phyloP scores from a whole-genome alignment of 495 filamentous ascomycete genomes.

The Pyrenula aspistea region DNA sequence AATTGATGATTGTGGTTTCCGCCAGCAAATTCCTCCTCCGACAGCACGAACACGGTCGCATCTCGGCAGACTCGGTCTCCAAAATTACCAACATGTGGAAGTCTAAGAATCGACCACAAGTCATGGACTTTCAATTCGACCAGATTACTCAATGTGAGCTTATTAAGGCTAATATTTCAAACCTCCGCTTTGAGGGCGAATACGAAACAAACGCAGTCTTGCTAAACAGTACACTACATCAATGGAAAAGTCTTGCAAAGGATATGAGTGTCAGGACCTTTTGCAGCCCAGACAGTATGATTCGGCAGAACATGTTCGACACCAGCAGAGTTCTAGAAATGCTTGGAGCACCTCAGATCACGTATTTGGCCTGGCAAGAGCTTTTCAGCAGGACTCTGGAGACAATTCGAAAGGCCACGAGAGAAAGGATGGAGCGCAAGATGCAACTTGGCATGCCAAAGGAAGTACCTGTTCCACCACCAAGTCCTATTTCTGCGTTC shows the following conservation, averaged over 20 bases:
- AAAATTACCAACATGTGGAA: conserved; percentile 32
- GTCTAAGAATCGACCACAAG: conserved; percentile 37
- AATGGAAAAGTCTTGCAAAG: conserved; percentile 36
- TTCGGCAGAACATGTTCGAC: conserved; percentile 42
- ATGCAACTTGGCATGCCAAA: background rate
- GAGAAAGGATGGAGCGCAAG: background rate
- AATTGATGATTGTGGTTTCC: conserved; percentile 38
- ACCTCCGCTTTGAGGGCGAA: conserved; percentile 33
- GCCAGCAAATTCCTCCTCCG: conserved; percentile 40
- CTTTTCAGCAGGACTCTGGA: conserved; percentile 4
- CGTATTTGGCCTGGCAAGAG: conserved; percentile 26
- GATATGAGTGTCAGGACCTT: conserved; percentile 44
- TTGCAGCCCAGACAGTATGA: conserved; percentile 38
- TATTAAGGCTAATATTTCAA: conserved; percentile 35
- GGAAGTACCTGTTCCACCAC: background rate
- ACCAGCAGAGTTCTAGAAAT: conserved; percentile 39
- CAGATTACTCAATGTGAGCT: conserved; percentile 42
- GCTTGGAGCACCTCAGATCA: conserved; percentile 29
- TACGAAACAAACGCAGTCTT: conserved; percentile 24
- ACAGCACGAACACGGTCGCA: conserved; percentile 31
- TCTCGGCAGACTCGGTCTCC: conserved; percentile 33
- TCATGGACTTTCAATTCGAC: conserved; percentile 45
- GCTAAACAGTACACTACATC: conserved; percentile 34
- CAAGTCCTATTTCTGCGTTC: background rate
- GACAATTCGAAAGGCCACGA: background rate